Evolutionary conservation across 2,329 filamentous ascomycete species (phyloP).

Genomic region (Ophiostoma populinum): DNA sequence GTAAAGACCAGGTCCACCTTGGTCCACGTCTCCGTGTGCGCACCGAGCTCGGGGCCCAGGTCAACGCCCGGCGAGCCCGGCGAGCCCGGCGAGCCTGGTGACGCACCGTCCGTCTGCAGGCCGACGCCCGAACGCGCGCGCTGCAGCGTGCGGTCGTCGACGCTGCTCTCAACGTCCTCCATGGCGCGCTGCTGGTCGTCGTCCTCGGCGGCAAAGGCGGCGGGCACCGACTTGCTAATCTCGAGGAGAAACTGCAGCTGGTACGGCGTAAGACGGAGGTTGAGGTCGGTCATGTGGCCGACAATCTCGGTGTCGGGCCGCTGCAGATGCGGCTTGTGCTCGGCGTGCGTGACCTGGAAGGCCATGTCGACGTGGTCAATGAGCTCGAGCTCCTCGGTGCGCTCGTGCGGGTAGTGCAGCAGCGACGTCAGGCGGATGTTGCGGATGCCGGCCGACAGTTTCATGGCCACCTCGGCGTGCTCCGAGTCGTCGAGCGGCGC

Average conservation of each 20-base stretch:
- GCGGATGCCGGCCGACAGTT: conserved; percentile 75
- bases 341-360: conserved; percentile 81
- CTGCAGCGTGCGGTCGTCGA: conserved; percentile 39
- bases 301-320: conserved; percentile 84
- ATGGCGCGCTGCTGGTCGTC: conserved; percentile 55
- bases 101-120: conserved; percentile 4
- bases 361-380: conserved; percentile 93
- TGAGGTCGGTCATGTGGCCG: conserved; percentile 83
- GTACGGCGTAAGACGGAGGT: conserved; percentile 73
- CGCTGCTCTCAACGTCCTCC: conserved; percentile 50
- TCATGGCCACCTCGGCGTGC: conserved; percentile 62
- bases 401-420: conserved; percentile 58
- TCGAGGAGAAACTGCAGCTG: conserved; percentile 83
- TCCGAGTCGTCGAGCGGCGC: conserved; percentile 64
- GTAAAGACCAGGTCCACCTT: conserved; percentile 87
- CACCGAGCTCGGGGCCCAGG: conserved; percentile 53
- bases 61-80: conserved; percentile 19
- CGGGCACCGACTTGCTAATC: conserved; percentile 72
- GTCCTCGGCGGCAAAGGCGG: conserved; percentile 46
- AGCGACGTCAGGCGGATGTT: conserved; percentile 84
- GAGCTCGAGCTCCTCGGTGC: conserved; percentile 77
- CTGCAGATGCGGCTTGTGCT: conserved; percentile 60
- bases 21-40: conserved; percentile 61
- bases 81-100: conserved; percentile 4
- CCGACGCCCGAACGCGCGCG: conserved; percentile 27